phyloP scores from a whole-genome alignment of 2,329 filamentous ascomycete species.

The Scolecobasidium constrictum region DNA sequence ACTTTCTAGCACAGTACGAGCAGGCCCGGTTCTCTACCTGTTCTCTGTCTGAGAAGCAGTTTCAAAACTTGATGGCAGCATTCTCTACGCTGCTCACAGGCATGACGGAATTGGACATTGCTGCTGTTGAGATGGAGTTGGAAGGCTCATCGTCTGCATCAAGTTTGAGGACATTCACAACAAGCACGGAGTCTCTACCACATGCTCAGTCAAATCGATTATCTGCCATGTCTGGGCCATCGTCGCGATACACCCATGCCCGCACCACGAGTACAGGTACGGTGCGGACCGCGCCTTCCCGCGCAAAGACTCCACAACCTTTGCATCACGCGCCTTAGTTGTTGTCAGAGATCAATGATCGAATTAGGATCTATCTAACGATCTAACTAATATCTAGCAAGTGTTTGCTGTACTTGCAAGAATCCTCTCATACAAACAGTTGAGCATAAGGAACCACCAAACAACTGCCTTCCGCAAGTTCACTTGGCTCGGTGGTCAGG shows the following conservation, averaged over 20 bases:
- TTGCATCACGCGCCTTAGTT: constrained; percentile 6
- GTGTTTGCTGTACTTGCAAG: too few species aligned
- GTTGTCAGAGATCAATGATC: too few species aligned
- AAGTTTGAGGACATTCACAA: not conserved
- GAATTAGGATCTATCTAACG: too few species aligned
- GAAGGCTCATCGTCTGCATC: constrained; percentile 3
- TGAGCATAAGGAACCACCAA: too few species aligned
- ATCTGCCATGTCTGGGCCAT: constrained; percentile 1
- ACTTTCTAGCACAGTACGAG: constrained; percentile 72
- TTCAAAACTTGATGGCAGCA: constrained; percentile 68
- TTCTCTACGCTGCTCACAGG: constrained; percentile 71
- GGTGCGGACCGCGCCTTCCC: constrained; percentile 2
- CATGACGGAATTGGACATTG: constrained; percentile 42
- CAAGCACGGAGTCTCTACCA: not conserved
- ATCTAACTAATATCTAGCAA: too few species aligned
- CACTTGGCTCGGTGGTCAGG: constrained; percentile 1
- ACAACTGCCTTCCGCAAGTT: not conserved
- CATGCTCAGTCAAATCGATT: not conserved
- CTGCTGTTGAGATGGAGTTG: not conserved
- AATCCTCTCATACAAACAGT: too few species aligned
- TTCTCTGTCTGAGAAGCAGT: constrained; percentile 57
- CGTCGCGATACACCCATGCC: constrained; percentile 1
- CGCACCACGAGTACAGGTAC: constrained; percentile 7
- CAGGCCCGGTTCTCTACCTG: constrained; percentile 68
- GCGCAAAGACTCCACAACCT: not conserved